These are phyloP conservation scores for Termitomyces sp. DNA, from an alignment of 768 basidiomycete genomes.

Conservation along the genomic window DNA sequence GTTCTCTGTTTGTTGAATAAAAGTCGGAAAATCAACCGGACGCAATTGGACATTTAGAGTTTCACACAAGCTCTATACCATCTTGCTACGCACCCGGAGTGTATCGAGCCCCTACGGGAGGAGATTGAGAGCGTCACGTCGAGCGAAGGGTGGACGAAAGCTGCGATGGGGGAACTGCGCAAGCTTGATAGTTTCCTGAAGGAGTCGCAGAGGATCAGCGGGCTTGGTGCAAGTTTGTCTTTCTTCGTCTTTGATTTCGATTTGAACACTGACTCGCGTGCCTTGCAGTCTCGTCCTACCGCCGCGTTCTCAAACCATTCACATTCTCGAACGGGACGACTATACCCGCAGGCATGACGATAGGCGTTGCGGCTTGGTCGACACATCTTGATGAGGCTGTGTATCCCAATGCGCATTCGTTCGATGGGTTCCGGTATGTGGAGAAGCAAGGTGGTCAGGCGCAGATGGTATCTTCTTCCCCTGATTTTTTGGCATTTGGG, in stretches of 20 bases:
- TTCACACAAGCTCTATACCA: conserved; percentile 30
- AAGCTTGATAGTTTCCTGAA: conserved; percentile 40
- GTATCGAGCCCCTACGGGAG: conserved; percentile 28
- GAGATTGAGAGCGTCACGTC: conserved; percentile 35
- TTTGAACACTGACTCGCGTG: background rate
- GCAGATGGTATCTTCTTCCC: conserved; percentile 22
- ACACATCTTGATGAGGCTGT: conserved; percentile 4
- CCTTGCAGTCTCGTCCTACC: conserved; percentile 13
- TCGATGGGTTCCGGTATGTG: conserved; percentile 39
- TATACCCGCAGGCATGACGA: conserved; percentile 20
- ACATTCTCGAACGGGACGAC: conserved; percentile 20
- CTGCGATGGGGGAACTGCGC: conserved; percentile 28
- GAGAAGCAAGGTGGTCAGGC: conserved; percentile 19
- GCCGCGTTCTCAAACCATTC: conserved; percentile 15
- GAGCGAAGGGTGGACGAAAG: conserved; percentile 31
- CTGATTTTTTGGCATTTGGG: conserved; percentile 28
- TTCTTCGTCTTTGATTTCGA: background rate
- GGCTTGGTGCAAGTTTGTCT: conserved; percentile 21
- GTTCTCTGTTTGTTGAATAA: conserved; percentile 1
- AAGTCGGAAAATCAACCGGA: conserved; percentile 27
- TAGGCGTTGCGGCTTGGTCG: conserved; percentile 5
- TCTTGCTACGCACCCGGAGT: conserved; percentile 29
- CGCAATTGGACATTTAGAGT: conserved; percentile 18
- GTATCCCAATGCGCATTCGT: conserved; percentile 23
- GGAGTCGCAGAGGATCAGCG: conserved; percentile 28